Percentiles rank a stretch among this genome's conserved stretches.
These are phyloP conservation scores for Tetracladium marchalianum DNA, from an alignment of 495 filamentous ascomycete species.

Conservation along the genomic window DNA sequence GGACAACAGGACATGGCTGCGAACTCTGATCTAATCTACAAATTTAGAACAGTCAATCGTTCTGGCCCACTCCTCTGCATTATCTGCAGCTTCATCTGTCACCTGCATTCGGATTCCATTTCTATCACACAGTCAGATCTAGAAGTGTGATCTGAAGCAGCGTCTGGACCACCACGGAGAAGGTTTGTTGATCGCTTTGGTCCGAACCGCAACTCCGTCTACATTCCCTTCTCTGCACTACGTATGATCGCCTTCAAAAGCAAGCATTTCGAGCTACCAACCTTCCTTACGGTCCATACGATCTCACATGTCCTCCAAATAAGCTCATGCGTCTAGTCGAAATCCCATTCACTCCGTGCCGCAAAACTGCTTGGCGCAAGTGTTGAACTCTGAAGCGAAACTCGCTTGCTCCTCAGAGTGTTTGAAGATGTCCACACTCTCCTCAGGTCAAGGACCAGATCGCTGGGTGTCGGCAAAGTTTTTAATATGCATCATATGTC, in stretches of 20 bases:
- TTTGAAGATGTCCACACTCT: slow-evolving; percentile 5
- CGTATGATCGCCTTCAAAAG: no score
- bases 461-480: no score
- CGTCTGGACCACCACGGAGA: no score
- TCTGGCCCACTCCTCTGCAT: no score
- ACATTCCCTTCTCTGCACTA: no score
- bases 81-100: no score
- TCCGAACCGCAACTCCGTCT: no score
- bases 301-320: not conserved
- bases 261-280: no score
- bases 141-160: not conserved
- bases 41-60: not conserved
- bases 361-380: slow-evolving; percentile 14
- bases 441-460: no score
- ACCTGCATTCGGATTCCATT: no score
- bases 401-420: slow-evolving; percentile 21
- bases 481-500: not conserved
- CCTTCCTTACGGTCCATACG: no score
- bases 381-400: slow-evolving; percentile 15
- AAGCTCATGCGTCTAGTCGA: slow-evolving; percentile 8
- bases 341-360: not conserved
- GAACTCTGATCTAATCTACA: not conserved
- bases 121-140: not conserved
- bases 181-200: no score
- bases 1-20: not conserved